These are phyloP conservation scores for Hypocrella siamensis DNA, from an alignment of 2,329 filamentous ascomycete species.

Conservation along the genomic window DNA sequence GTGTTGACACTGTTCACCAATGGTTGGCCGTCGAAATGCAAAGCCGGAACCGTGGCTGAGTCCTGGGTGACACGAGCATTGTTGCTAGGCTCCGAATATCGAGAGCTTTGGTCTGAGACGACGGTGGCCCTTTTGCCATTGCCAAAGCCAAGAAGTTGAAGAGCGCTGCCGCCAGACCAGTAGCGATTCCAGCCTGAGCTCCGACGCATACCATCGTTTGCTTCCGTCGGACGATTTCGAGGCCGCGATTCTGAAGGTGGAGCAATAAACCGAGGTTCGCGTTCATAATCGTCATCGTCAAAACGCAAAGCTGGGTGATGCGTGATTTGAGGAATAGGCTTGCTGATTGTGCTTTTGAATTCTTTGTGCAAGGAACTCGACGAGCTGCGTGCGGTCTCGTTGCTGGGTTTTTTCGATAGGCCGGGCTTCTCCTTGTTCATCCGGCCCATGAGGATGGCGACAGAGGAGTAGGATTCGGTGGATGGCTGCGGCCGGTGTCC, in stretches of 20 bases:
- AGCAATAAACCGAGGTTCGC: slow-evolving; percentile 23
- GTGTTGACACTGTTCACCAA: slow-evolving; percentile 51
- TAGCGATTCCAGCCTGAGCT: slow-evolving; percentile 67
- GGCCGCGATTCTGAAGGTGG: slow-evolving; percentile 18
- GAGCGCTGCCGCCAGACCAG: slow-evolving; percentile 57
- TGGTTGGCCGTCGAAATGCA: slow-evolving; percentile 47
- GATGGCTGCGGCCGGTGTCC: slow-evolving; percentile 39
- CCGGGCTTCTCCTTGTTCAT: slow-evolving; percentile 29
- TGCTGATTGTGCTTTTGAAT: slow-evolving; percentile 47
- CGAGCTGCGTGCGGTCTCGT: slow-evolving; percentile 33
- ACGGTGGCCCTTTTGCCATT: slow-evolving; percentile 31
- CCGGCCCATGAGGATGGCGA: slow-evolving; percentile 52
- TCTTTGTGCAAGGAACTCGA: slow-evolving; percentile 41
- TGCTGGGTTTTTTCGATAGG: slow-evolving; percentile 38
- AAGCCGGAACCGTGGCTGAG: slow-evolving; percentile 54
- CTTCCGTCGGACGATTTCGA: slow-evolving; percentile 15
- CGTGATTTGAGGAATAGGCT: slow-evolving; percentile 36
- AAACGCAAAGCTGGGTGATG: slow-evolving; percentile 15
- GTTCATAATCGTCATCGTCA: slow-evolving; percentile 24
- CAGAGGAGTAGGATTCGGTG: slow-evolving; percentile 42
- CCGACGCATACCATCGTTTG: slow-evolving; percentile 32
- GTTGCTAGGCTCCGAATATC: slow-evolving; percentile 27
- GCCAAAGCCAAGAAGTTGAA: slow-evolving; percentile 49
- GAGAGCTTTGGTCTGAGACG: slow-evolving; percentile 39
- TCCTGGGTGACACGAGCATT: slow-evolving; percentile 39